These are phyloP conservation scores for Amaranthus hypochondriacus DNA, from an alignment of 148 eudicot genomes.

Conservation along the genomic window DNA sequence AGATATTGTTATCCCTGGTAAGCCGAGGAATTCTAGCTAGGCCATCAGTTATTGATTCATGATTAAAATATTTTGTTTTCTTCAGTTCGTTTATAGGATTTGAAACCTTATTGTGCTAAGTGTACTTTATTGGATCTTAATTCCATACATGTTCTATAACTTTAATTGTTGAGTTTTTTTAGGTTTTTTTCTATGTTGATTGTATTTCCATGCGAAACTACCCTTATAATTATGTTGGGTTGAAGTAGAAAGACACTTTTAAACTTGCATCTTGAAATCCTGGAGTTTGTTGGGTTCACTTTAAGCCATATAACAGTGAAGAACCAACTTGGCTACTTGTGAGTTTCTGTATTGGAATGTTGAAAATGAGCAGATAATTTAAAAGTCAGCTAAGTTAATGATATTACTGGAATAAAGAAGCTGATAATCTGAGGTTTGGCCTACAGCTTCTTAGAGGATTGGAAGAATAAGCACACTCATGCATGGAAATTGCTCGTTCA, in stretches of 20 bases:
- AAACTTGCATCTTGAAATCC: background rate
- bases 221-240: background rate
- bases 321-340: too few species aligned
- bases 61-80: constrained; percentile 5
- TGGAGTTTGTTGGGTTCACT: background rate
- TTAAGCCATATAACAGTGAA: background rate
- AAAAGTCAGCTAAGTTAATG: background rate
- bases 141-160: too few species aligned
- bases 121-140: background rate
- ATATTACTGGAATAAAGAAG: background rate
- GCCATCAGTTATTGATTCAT: constrained; percentile 3
- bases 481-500: too few species aligned
- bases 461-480: background rate
- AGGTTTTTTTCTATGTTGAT: too few species aligned
- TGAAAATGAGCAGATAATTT: background rate
- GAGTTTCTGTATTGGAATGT: too few species aligned
- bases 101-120: background rate
- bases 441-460: background rate
- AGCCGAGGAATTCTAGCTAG: constrained; percentile 21
- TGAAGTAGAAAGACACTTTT: background rate
- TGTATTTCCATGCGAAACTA: too few species aligned
- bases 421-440: background rate
- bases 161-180: background rate
- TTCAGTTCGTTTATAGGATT: background rate
- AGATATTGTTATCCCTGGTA: constrained; percentile 98